Percentiles rank a stretch among this genome's conserved stretches.
phyloP scores from a whole-genome alignment of 441 rosid genomes.

The Cnidoscolus chayamansa region DNA sequence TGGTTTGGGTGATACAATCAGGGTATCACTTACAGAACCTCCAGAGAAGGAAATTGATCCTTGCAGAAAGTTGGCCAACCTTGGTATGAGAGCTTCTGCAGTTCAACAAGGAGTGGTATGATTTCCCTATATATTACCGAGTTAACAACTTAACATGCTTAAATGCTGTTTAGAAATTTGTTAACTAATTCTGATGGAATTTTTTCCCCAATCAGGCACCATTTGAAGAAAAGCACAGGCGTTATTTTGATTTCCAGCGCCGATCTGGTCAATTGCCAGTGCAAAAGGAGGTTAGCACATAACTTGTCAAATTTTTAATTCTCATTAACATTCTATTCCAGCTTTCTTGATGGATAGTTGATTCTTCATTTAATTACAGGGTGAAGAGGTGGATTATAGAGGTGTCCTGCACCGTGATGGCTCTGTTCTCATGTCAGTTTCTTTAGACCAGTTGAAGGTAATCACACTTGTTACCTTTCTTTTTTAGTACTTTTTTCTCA shows the following conservation, averaged over 20 bases:
- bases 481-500: not conserved
- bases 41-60: slow-evolving; percentile 98
- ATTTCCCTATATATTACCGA: slow-evolving; percentile 22
- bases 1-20: slow-evolving; percentile 96
- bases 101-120: slow-evolving; percentile 93
- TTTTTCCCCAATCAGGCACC: slow-evolving; percentile 53
- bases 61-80: slow-evolving; percentile 80
- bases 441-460: slow-evolving; percentile 81
- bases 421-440: slow-evolving; percentile 82
- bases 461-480: slow-evolving; percentile 3
- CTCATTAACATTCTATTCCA: slow-evolving; percentile 6
- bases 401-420: slow-evolving; percentile 96
- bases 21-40: slow-evolving; percentile 94
- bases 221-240: slow-evolving; percentile 90
- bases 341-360: slow-evolving; percentile 14
- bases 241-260: slow-evolving; percentile 88
- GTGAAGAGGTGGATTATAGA: slow-evolving; percentile 28
- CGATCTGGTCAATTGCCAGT: slow-evolving; percentile 81
- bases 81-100: slow-evolving; percentile 76
- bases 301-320: not conserved
- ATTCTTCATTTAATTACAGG: slow-evolving; percentile 38
- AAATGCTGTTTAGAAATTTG: slow-evolving; percentile 12
- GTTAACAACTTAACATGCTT: slow-evolving; percentile 20
- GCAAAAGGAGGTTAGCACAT: slow-evolving; percentile 74
- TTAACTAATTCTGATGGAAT: slow-evolving; percentile 4